phyloP scores from a whole-genome alignment of 805 yeast genomes.

The Schwanniomyces yamadae region DNA sequence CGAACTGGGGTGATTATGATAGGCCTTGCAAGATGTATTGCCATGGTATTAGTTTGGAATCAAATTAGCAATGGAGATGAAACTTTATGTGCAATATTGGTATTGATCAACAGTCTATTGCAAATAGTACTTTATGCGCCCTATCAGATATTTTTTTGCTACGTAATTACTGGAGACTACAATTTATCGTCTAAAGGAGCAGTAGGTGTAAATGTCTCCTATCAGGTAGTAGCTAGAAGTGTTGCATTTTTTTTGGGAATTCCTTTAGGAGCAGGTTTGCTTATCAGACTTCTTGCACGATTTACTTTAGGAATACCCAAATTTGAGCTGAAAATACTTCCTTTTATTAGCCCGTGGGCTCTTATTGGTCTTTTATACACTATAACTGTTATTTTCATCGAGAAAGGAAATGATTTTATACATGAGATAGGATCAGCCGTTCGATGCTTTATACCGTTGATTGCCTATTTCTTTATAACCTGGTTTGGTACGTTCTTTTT shows the following conservation, averaged over 20 bases:
- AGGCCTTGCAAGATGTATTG: constrained; percentile 60
- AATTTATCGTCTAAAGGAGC: constrained; percentile 8
- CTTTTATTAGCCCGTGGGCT: constrained; percentile 48
- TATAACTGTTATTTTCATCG: constrained; percentile 50
- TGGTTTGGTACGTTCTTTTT: constrained; percentile 46
- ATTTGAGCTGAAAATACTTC: constrained; percentile 36
- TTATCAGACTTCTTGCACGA: constrained; percentile 34
- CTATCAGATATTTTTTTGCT: constrained; percentile 46
- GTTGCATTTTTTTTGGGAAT: constrained; percentile 56
- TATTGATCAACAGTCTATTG: constrained; percentile 48
- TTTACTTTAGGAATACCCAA: constrained; percentile 25
- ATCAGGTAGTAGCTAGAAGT: constrained; percentile 44
- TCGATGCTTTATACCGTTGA: constrained; percentile 50
- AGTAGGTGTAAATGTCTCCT: constrained; percentile 18
- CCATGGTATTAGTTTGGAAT: constrained; percentile 63
- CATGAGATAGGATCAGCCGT: constrained; percentile 49
- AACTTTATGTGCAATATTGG: constrained; percentile 51
- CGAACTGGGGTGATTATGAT: constrained; percentile 58
- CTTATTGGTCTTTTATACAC: constrained; percentile 53
- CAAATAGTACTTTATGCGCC: constrained; percentile 57
- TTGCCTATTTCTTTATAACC: constrained; percentile 45
- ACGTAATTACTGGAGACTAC: constrained; percentile 37
- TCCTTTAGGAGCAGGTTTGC: constrained; percentile 47
- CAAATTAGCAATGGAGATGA: constrained; percentile 53
- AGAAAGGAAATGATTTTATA: constrained; percentile 48